Evolutionary conservation across 345 rosid species (phyloP), one percentile per base, ranked within the genome.

Genomic region (Bruguiera parviflora): DNA sequence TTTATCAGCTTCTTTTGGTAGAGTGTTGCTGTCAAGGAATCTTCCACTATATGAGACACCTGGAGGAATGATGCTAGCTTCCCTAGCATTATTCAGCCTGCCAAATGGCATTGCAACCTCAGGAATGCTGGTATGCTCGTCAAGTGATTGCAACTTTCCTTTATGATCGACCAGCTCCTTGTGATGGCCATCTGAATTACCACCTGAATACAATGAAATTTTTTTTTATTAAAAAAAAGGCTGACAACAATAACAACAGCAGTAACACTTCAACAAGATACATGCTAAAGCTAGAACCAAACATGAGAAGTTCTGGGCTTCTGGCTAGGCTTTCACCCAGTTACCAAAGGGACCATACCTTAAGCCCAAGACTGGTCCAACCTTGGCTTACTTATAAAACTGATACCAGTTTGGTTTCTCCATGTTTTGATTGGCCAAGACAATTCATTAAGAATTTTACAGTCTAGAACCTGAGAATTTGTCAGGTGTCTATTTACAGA

Each of bases 131-230:
- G 76, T 35, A 25, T 70, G 81, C 64, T 81, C 89, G 65, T 65
- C 75, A 25, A 81, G 74, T 35, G 83, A 72, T 63, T 81, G 86
- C 19, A 69, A 69, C 74, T 85, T 83, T 65, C 82, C 88, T 59
- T 77, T 82, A 61, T 76, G 75, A 67, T 87, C 89, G 70, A 68
- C 51, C 72, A 74, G 64, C 72, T 91, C 92, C 73, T 73, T 81
- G 73, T 73, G 85, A 63, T 76, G 43, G 37, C 86, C 84, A 80
- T 87, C 92, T 75, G 82, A 68, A 74, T 73, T 69, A 66, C 78
- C 83, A 81, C 78, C 72, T n/a, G 70, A 80, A 61, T 64, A 27
- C 29, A 39, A 63, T 49, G 37, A 67, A 63, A 37, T 65, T 25
- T 27, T 27, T 25, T 27, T 27, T 27, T 27, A 27, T 27, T 21